Percentiles rank a stretch among this genome's conserved stretches.
Conservation (phyloP, 306 rosid genomes). For the Ammopiptanthus mongolicus region DNA sequence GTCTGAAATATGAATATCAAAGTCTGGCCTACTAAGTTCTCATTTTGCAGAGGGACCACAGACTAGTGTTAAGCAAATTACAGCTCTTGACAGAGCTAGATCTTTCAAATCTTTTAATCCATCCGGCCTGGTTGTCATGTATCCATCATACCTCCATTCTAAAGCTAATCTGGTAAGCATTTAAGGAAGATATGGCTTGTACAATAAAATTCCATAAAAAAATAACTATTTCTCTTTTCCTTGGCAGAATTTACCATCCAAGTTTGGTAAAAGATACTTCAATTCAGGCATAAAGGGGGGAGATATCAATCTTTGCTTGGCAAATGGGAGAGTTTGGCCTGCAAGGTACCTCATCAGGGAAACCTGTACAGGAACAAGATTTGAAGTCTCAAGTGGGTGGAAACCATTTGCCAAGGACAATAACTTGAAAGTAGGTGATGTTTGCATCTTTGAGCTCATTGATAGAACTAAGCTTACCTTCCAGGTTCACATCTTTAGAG, state of each 20-base stretch:
- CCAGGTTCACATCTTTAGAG: background rate
- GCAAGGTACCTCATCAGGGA: background rate
- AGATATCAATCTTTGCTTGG: background rate
- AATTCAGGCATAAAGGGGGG: background rate
- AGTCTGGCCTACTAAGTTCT: background rate
- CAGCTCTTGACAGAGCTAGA: constrained; percentile 13
- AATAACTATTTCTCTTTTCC: background rate
- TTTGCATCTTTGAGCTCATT: constrained; percentile 20
- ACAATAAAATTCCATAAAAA: background rate
- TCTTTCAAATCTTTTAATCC: constrained; percentile 13
- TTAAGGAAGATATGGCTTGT: background rate
- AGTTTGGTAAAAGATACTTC: background rate
- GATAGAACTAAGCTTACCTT: background rate
- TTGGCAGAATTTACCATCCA: background rate
- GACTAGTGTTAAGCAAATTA: background rate
- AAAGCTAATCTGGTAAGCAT: background rate
- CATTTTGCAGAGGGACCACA: background rate
- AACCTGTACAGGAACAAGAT: fast-evolving
- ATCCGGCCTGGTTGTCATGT: background rate
- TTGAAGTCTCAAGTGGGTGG: constrained; percentile 30
- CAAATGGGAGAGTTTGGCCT: constrained; percentile 1
- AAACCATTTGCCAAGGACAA: constrained; percentile 16
- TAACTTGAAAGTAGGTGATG: constrained; percentile 23
- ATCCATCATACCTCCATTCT: background rate
- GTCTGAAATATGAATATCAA: background rate